Conservation (phyloP, 2,329 filamentous ascomycete genomes). For the Claviceps pazoutovae region DNA sequence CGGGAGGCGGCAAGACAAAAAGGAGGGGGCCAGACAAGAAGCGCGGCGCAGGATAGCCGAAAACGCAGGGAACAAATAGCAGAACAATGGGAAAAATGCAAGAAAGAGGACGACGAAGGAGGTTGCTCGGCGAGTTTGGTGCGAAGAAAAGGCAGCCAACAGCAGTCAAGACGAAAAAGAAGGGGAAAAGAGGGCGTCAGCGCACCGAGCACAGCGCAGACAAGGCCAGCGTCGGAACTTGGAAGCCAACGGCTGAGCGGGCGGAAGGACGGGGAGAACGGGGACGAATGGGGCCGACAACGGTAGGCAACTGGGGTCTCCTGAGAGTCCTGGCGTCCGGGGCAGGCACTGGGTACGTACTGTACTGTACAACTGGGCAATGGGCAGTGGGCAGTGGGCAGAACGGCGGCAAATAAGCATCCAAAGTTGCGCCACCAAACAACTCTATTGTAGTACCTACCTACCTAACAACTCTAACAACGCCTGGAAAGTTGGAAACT, state of each 20-base stretch:
- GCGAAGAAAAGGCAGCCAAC: background rate
- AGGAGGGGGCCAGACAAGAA: background rate
- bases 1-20: background rate
- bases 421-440: no score
- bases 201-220: background rate
- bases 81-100: background rate
- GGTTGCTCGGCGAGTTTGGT: conserved; percentile 1
- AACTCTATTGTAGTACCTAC: no score
- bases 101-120: background rate
- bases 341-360: no score
- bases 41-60: background rate
- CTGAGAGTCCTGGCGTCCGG: no score
- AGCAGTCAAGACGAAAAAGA: background rate
- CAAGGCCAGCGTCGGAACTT: background rate
- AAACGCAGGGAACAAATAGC: background rate
- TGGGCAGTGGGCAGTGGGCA: background rate
- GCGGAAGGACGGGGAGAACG: background rate
- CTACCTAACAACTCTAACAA: no score
- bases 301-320: background rate
- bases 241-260: background rate
- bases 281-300: background rate
- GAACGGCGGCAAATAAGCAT: no score
- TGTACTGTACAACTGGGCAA: background rate
- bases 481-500: no score
- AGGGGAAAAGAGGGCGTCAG: background rate